phyloP scores from a whole-genome alignment of 192 early-diverging fungal genomes.

The Coemansia sp. region DNA sequence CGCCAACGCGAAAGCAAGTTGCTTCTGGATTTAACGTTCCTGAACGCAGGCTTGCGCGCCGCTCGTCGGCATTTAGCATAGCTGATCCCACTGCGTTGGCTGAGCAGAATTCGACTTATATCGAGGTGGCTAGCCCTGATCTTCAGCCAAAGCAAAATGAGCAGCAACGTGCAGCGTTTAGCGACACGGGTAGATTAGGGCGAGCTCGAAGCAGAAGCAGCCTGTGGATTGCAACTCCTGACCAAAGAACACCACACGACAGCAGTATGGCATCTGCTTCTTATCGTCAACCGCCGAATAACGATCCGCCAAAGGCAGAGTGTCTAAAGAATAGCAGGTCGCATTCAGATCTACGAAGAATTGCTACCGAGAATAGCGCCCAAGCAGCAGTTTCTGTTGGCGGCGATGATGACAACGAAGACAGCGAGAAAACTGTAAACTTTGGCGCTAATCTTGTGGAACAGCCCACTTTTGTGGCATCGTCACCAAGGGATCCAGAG shows the following conservation, averaged over 20 bases:
- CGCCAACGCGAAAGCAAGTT: slow-evolving; percentile 23
- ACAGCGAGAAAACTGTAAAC: neutral
- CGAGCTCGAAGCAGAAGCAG: slow-evolving; percentile 14
- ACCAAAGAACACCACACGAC: neutral
- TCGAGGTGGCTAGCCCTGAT: neutral
- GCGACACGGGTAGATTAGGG: neutral
- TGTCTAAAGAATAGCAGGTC: slow-evolving; percentile 32
- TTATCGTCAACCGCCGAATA: neutral
- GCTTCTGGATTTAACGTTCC: slow-evolving; percentile 1
- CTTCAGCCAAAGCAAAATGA: neutral
- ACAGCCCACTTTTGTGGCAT: slow-evolving; percentile 14
- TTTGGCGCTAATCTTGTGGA: neutral
- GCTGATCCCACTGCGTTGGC: slow-evolving; percentile 23
- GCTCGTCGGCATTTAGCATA: slow-evolving; percentile 49
- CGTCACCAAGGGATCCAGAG: neutral
- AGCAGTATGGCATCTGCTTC: neutral
- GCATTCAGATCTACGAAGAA: slow-evolving; percentile 29
- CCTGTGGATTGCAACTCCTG: neutral
- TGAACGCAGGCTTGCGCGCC: slow-evolving; percentile 16
- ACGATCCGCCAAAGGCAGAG: neutral
- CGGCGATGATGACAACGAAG: neutral
- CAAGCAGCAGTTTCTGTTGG: slow-evolving; percentile 21
- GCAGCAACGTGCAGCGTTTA: neutral
- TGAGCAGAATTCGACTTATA: neutral
- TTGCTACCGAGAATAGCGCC: slow-evolving; percentile 40